Evolutionary conservation across 2,329 filamentous ascomycete species (phyloP).

Genomic region (Talaromyces sp.): DNA sequence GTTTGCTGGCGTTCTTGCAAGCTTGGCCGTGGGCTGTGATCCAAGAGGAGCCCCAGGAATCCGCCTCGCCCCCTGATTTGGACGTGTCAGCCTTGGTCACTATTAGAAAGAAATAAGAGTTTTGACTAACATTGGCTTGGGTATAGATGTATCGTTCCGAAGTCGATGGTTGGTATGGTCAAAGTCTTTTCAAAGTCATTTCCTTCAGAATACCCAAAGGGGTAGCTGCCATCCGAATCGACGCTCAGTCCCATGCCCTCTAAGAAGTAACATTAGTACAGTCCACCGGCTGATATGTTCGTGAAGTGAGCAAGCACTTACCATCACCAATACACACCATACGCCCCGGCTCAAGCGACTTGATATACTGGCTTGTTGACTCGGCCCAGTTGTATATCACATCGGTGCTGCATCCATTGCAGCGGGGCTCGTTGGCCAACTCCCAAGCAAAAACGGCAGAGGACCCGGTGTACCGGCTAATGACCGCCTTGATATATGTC

Average conservation of each 20-base stretch:
- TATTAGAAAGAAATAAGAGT: not conserved
- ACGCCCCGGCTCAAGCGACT: constrained; percentile 58
- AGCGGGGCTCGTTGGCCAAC: constrained; percentile 64
- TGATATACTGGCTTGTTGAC: constrained; percentile 58
- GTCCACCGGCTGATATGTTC: not conserved
- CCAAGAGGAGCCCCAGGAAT: constrained; percentile 49
- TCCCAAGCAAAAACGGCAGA: constrained; percentile 65
- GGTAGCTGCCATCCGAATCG: constrained; percentile 52
- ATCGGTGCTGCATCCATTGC: constrained; percentile 56
- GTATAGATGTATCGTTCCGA: constrained; percentile 55
- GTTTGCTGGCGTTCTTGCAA: constrained; percentile 37
- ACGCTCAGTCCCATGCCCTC: constrained; percentile 55
- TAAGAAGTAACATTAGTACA: constrained; percentile 13
- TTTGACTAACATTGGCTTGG: constrained; percentile 42
- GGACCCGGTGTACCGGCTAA: constrained; percentile 59
- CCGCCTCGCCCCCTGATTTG: constrained; percentile 32
- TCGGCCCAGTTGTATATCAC: constrained; percentile 61
- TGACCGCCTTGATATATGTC: constrained; percentile 57
- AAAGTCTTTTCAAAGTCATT: constrained; percentile 52
- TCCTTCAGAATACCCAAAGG: constrained; percentile 51
- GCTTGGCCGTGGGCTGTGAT: constrained; percentile 44
- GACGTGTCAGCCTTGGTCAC: not conserved
- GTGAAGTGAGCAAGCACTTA: constrained; percentile 13
- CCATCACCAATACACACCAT: constrained; percentile 61
- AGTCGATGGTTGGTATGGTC: constrained; percentile 54